phyloP scores from a whole-genome alignment of 2,329 filamentous ascomycete species.

The Cucurbitaria berberidis region DNA sequence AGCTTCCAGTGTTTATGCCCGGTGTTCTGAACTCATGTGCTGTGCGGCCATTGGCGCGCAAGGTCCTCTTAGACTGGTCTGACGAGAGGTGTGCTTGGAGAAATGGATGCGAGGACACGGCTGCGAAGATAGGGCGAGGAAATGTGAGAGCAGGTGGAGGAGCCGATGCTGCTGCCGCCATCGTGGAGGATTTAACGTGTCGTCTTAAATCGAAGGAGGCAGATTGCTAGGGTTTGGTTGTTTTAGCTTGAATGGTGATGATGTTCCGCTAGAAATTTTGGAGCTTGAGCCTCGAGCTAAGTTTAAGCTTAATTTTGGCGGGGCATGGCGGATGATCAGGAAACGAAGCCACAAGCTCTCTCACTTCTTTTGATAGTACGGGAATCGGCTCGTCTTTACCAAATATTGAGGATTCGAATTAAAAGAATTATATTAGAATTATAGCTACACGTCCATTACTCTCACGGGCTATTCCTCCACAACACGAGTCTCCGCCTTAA shows the following conservation, averaged over 20 bases:
- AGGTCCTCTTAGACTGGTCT: conserved; percentile 54
- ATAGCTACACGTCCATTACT: neutral
- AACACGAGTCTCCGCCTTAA: neutral
- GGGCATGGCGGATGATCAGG: conserved; percentile 9
- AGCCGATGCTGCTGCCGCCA: conserved; percentile 29
- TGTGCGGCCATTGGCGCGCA: conserved; percentile 82
- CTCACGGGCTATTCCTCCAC: conserved; percentile 1
- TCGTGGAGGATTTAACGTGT: conserved; percentile 8
- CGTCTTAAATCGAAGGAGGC: neutral
- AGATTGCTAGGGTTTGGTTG: conserved; percentile 3
- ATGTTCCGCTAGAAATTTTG: conserved; percentile 32
- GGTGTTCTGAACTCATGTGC: conserved; percentile 72
- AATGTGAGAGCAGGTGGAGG: conserved; percentile 53
- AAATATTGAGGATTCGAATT: neutral
- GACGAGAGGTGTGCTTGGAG: conserved; percentile 86
- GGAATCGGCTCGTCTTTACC: neutral
- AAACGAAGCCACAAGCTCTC: neutral
- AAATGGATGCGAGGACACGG: conserved; percentile 86
- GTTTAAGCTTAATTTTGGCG: conserved; percentile 21
- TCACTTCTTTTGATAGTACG: too few relatives aligned
- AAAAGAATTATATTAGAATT: neutral
- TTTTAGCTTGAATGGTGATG: neutral
- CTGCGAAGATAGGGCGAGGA: conserved; percentile 78
- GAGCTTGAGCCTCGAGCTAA: conserved; percentile 33
- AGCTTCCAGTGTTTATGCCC: conserved; percentile 79